Evolutionary conservation across 2,329 filamentous ascomycete species (phyloP), one percentile per base, ranked within the genome.

Genomic region (Sphaerulina vaccinii): DNA sequence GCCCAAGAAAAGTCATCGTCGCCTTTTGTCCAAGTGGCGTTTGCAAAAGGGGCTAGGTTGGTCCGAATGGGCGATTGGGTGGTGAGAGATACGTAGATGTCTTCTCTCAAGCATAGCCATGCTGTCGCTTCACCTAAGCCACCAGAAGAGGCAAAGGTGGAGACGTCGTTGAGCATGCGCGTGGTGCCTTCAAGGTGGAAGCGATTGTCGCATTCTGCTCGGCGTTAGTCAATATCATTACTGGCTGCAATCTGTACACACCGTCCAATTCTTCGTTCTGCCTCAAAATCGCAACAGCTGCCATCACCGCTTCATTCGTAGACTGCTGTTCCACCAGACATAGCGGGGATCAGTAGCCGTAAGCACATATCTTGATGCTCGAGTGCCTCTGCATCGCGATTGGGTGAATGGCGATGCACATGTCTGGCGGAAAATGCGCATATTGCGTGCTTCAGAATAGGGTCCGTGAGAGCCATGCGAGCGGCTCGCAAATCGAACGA

Each of bases 201-300:
- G 13, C 68, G 65, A 15, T 70, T 64, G 48, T 74, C 71, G 3
- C 64, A 59, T 27, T 70, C 66, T 50, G 24, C 9, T 13, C 10
- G 7, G 24, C 18, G 23, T 42, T 23, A 42, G 39, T 9, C 16
- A 3, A 37, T 37, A 21, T 29, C 6, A 13, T 6, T 37, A 3
- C 15, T n/a, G 3, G 4, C 4, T n/a, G 13, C 18, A 18, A 0
- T 36, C 10, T 10, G 13, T 29, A 41, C 38, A 19, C 19, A 43
- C 47, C 47, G 19, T 68, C 68, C 66, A 70, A 70, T 49, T 79
- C 76, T 58, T 79, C 76, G 47, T 78, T 76, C 4, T 78, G 67
- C 0, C 76, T 71, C 16, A 78, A 62, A 5, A 79, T 70, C 7
- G 79, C 76, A 0, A 79, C 75, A 0, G 75, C 74, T 1, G 75